phyloP scores from a whole-genome alignment of 371 early-diverging fungal genomes.

The Chytridium lagenaria region DNA sequence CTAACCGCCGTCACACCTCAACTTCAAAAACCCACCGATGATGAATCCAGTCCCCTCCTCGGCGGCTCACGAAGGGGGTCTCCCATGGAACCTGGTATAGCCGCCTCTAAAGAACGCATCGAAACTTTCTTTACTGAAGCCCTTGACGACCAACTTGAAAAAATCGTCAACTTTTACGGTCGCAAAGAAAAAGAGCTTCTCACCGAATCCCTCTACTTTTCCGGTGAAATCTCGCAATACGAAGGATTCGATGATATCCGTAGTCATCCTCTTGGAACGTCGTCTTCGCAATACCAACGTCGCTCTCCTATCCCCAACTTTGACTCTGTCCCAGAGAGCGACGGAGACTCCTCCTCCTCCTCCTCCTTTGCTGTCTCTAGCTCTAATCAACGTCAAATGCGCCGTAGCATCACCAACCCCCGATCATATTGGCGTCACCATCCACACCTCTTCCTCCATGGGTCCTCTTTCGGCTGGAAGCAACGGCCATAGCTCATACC shows the following conservation, averaged over 20 bases:
- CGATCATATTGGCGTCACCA: conserved; percentile 5
- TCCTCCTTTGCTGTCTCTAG: not conserved
- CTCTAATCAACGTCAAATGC: not conserved
- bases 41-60: conserved; percentile 22
- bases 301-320: not conserved
- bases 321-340: not conserved
- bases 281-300: not conserved
- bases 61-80: not conserved
- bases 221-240: conserved; percentile 30
- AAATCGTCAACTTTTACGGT: conserved; percentile 80
- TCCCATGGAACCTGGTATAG: not conserved
- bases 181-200: conserved; percentile 82
- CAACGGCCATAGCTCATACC: not conserved
- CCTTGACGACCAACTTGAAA: conserved; percentile 77
- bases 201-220: conserved; percentile 60
- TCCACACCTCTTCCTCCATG: not conserved
- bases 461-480: conserved; percentile 2
- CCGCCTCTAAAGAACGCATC: not conserved
- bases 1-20: conserved; percentile 15
- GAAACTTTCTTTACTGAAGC: conserved; percentile 45
- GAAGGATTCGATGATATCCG: conserved; percentile 33
- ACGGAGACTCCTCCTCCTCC: not conserved
- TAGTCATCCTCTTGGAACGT: not conserved
- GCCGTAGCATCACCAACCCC: conserved; percentile 12
- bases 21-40: conserved; percentile 14